Evolutionary conservation across 371 early-diverging fungal genomes (phyloP).

Genomic region (Rhizomucor miehei): DNA sequence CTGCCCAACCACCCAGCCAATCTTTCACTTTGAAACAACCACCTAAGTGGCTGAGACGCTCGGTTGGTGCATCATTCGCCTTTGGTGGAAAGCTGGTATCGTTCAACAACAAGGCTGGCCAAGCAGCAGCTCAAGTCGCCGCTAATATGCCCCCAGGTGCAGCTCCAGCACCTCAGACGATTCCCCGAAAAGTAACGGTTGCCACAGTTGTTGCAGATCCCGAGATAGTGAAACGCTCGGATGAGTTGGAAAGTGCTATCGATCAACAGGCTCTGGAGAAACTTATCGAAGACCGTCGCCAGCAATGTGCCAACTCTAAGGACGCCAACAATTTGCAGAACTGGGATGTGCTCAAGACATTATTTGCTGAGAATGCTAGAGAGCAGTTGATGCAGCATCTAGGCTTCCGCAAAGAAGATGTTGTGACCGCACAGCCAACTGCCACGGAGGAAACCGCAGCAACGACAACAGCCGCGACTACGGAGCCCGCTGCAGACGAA

Average conservation of each 20-base stretch:
- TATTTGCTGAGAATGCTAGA: conserved; percentile 80
- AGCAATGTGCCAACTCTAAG: conserved; percentile 28
- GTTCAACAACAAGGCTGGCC: conserved; percentile 57
- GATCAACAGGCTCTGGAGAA: conserved; percentile 55
- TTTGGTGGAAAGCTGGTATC: conserved; percentile 87
- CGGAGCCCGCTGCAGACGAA: conserved; percentile 9
- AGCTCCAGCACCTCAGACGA: conserved; percentile 33
- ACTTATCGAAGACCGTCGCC: conserved; percentile 55
- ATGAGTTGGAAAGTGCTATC: conserved; percentile 61
- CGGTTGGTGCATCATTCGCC: conserved; percentile 86
- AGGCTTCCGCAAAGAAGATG: conserved; percentile 74
- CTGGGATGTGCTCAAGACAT: conserved; percentile 84
- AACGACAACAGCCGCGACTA: conserved; percentile 1
- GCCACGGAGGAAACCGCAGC: conserved; percentile 11
- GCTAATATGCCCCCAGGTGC: conserved; percentile 48
- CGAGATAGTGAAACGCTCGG: conserved; percentile 59
- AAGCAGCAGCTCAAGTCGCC: conserved; percentile 39
- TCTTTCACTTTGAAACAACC: conserved; percentile 70
- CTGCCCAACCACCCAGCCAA: conserved; percentile 19
- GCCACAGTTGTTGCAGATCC: conserved; percentile 63
- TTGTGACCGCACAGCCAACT: conserved; percentile 31
- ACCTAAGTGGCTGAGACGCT: conserved; percentile 95
- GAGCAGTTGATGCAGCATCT: conserved; percentile 83
- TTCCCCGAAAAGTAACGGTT: conserved; percentile 43
- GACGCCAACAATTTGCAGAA: conserved; percentile 60